A percentile compares a stretch with the other conserved stretches of the same genome.
Evolutionary conservation across 75 land plant genomes (phyloP).

Genomic region (Cunninghamia lanceolata): DNA sequence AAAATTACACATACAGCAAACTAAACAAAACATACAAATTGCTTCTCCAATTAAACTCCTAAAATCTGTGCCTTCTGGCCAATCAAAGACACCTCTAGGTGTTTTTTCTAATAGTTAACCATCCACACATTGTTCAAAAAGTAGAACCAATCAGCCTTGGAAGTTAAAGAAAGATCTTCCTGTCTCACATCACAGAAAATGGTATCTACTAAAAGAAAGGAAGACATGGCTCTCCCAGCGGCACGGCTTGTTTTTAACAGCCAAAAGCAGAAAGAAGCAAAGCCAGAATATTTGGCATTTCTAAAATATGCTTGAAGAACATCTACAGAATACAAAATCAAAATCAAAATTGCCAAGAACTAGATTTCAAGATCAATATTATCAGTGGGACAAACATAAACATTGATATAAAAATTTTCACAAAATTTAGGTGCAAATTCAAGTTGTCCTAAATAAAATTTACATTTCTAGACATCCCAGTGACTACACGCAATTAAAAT

Average conservation of each 20-base stretch:
- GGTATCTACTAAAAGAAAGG: background rate
- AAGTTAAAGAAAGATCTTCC: background rate
- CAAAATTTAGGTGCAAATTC: background rate
- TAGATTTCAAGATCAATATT: background rate
- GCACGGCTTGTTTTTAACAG: background rate
- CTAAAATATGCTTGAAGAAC: background rate
- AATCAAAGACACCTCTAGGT: too few species aligned
- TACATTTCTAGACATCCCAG: background rate
- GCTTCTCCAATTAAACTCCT: too few species aligned
- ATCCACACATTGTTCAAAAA: too few species aligned
- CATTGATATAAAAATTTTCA: background rate
- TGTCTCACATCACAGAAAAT: background rate
- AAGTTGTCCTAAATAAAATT: background rate
- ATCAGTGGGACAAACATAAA: background rate
- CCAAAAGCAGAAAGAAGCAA: background rate
- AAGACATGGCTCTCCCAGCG: background rate
- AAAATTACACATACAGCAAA: too few species aligned
- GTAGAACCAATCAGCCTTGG: too few species aligned
- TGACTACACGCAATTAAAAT: background rate
- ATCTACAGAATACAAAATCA: background rate
- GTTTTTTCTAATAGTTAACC: too few species aligned
- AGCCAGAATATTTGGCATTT: background rate
- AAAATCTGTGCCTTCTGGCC: too few species aligned
- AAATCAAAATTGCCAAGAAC: background rate
- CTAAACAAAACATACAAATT: too few species aligned